Evolutionary conservation across 306 rosid genomes (phyloP), one percentile per base, ranked within the genome.

Genomic region (Fagus crenata): DNA sequence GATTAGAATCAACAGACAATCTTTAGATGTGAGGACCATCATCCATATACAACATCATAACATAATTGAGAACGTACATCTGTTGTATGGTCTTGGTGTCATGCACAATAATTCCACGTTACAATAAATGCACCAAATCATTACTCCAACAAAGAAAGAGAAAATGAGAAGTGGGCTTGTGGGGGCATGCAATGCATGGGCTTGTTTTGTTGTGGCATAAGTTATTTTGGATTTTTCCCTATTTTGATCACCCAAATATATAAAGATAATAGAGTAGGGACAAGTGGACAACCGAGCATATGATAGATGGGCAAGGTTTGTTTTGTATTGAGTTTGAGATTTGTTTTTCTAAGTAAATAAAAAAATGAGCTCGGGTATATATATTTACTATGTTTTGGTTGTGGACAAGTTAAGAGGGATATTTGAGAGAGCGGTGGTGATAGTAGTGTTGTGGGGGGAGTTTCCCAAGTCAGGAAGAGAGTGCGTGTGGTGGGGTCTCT

Each of bases 401-500:
- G 76, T 64, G 91, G 89, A 84, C 90, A 86, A 86, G 54, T 59
- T 46, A 87, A n/a, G 71, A 75, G 78, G 87, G 83, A 86, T 87
- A 87, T 84, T 85, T 81, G 85, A 78, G 90, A 80, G 75, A 22
- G 78, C 71, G 83, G 77, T 75, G 40, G 74, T 33, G 71, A 59
- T 75, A 84, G 89, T 76, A 84, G 73, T 53, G 86, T 67, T 2
- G 71, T 70, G 77, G 69, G 84, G 74, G 78, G 64, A 7, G 76
- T 67, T 89, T 85, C 83, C 90, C 76, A 75, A 86, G 84, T 55
- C 67, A 15, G 69, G 75, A 71, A 75, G 35, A 71, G 81, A 85
- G 88, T 85, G 91, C 84, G 85, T 85, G 89, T 87, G 85, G 89
- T 84, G 93, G 88, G 84, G 40, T 78, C 81, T 11, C 69, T 76